Conservation (phyloP, 2,329 filamentous ascomycete species). For the Hymenoscyphus repandus region DNA sequence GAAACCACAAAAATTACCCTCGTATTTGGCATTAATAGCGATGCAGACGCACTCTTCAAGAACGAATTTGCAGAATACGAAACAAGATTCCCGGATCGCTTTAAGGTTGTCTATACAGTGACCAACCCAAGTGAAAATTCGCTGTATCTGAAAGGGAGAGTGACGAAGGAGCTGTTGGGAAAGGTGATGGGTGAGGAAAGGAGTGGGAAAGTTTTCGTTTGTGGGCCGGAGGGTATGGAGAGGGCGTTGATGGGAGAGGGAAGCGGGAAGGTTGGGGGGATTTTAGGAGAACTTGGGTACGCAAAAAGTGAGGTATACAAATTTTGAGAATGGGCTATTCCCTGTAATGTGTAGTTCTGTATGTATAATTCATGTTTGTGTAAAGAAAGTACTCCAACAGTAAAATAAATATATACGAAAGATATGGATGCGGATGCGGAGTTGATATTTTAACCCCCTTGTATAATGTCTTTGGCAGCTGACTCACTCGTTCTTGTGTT, state of each 20-base stretch:
- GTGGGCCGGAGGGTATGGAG: conserved; percentile 65
- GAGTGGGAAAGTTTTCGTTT: conserved; percentile 59
- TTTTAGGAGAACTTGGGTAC: conserved; percentile 54
- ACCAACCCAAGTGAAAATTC: conserved; percentile 41
- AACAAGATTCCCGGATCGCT: conserved; percentile 45
- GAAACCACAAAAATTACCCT: conserved; percentile 60
- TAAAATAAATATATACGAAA: no score
- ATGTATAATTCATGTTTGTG: no score
- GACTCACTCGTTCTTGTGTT: no score
- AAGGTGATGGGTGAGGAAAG: conserved; percentile 39
- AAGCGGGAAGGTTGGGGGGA: conserved; percentile 39
- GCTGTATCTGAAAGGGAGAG: conserved; percentile 46
- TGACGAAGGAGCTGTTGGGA: conserved; percentile 51
- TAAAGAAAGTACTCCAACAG: no score
- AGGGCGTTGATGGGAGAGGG: conserved; percentile 42
- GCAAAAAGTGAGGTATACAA: conserved; percentile 51
- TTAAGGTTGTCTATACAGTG: conserved; percentile 54
- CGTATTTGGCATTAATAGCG: conserved; percentile 61
- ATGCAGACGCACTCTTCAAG: conserved; percentile 54
- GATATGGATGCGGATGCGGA: no score
- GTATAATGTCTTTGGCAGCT: no score
- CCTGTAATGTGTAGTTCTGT: no score
- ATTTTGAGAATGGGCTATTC: conserved; percentile 43
- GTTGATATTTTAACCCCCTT: no score
- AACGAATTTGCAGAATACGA: conserved; percentile 50